These are phyloP conservation scores for Amaranthus hypochondriacus DNA, from an alignment of 148 eudicot species.

Conservation along the genomic window DNA sequence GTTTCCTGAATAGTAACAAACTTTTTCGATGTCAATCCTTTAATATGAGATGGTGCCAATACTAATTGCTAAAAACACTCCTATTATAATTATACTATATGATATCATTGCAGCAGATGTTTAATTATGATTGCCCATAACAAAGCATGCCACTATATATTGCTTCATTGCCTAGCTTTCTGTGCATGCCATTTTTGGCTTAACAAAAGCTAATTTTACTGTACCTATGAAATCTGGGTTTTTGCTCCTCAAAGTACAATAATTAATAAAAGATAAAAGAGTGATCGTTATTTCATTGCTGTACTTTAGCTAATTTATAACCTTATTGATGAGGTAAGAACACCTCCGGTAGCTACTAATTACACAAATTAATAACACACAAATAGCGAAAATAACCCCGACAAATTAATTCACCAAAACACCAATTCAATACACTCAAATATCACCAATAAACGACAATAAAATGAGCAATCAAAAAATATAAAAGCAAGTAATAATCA, in stretches of 20 bases:
- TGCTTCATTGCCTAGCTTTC: constrained; percentile 10
- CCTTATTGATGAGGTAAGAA: no score
- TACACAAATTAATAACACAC: no score
- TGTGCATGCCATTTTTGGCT: constrained; percentile 17
- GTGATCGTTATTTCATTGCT: no score
- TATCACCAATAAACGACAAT: no score
- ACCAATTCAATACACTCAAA: no score
- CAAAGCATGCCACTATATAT: constrained; percentile 20
- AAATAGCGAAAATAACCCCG: no score
- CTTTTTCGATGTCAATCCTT: constrained; percentile 9
- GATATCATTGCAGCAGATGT: constrained; percentile 6
- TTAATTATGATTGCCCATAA: constrained; percentile 18
- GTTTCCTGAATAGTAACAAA: neutral
- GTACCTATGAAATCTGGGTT: neutral
- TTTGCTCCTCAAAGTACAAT: neutral
- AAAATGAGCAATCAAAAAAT: no score
- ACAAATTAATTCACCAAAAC: no score
- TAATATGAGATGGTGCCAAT: neutral
- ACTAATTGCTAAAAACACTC: constrained; percentile 10
- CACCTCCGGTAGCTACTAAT: no score
- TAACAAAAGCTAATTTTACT: neutral
- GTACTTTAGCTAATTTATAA: no score
- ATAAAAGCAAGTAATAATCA: no score
- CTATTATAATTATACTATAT: neutral
- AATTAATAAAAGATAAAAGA: no score